Percentiles rank a stretch among this genome's conserved stretches.
phyloP scores from a whole-genome alignment of 805 yeast species.

The Pichia californica region DNA sequence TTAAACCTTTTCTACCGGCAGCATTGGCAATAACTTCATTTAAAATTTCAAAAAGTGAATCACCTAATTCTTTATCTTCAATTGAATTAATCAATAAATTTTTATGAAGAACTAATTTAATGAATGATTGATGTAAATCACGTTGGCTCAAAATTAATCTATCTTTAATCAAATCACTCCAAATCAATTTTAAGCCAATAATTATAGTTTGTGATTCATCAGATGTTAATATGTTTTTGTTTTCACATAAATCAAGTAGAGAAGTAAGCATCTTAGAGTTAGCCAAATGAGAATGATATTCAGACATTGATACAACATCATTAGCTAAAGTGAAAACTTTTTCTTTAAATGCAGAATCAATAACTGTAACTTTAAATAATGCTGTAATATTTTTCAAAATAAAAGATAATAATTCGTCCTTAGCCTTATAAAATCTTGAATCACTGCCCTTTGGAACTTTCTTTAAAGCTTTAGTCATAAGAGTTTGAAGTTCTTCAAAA shows the following conservation, averaged over 20 bases:
- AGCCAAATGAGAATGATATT: constrained; percentile 16
- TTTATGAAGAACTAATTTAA: constrained; percentile 43
- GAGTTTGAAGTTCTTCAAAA: constrained; percentile 16
- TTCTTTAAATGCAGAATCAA: constrained; percentile 2
- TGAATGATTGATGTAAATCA: constrained; percentile 50
- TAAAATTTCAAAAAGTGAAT: constrained; percentile 31
- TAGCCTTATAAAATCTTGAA: constrained; percentile 37
- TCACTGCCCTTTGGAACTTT: constrained; percentile 18
- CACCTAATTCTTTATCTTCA: constrained; percentile 24
- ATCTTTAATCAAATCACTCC: constrained; percentile 53
- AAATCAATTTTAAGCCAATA: constrained; percentile 37
- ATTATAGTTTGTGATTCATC: constrained; percentile 21
- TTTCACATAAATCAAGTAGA: constrained; percentile 11
- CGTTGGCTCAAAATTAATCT: constrained; percentile 62
- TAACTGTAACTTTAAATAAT: constrained; percentile 13
- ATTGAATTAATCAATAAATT: constrained; percentile 34
- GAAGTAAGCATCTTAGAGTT: constrained; percentile 12
- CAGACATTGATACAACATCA: constrained; percentile 14
- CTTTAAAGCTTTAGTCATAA: constrained; percentile 17
- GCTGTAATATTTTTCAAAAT: constrained; percentile 13
- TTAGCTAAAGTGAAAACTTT: constrained; percentile 11
- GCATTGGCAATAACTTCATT: constrained; percentile 41
- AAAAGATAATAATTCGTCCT: constrained; percentile 34
- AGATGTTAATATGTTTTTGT: constrained; percentile 8
- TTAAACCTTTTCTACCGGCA: constrained; percentile 57